phyloP scores from a whole-genome alignment of 495 filamentous ascomycete genomes.

The Penicillium subrubescens region DNA sequence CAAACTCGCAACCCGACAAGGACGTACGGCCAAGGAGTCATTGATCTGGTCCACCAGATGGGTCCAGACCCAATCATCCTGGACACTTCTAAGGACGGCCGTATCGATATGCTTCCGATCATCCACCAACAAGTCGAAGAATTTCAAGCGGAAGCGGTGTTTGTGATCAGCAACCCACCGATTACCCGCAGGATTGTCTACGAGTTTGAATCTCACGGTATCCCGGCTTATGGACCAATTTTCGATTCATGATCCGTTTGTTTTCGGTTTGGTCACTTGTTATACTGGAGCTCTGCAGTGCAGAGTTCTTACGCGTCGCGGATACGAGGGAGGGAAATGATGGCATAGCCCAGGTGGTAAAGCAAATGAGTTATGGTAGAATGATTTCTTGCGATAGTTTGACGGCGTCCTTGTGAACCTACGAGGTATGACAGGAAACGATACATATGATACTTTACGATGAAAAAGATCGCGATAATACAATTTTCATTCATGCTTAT shows the following conservation, averaged over 20 bases:
- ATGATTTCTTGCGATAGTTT: background rate
- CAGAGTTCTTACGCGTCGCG: background rate
- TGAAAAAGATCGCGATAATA: background rate
- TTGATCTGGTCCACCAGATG: slow-evolving; percentile 45
- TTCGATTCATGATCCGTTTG: slow-evolving; percentile 62
- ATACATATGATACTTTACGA: background rate
- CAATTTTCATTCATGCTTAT: background rate
- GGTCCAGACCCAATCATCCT: slow-evolving; percentile 56
- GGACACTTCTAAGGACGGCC: slow-evolving; percentile 47
- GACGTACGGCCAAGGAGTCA: slow-evolving; percentile 52
- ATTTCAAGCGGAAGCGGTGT: slow-evolving; percentile 65
- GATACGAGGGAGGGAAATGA: background rate
- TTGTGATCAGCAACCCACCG: slow-evolving; percentile 68
- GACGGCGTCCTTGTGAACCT: background rate
- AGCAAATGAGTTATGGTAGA: background rate
- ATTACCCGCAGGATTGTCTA: slow-evolving; percentile 68
- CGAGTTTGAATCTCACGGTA: slow-evolving; percentile 62
- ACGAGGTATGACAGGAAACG: background rate
- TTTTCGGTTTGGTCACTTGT: background rate
- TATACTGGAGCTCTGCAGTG: background rate
- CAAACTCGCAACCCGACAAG: slow-evolving; percentile 48
- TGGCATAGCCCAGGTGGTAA: background rate
- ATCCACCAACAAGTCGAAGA: slow-evolving; percentile 57
- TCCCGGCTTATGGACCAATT: slow-evolving; percentile 70
- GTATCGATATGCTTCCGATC: slow-evolving; percentile 54